Evolutionary conservation across 2,329 filamentous ascomycete species (phyloP).

Genomic region (Colletotrichum liaoningense): DNA sequence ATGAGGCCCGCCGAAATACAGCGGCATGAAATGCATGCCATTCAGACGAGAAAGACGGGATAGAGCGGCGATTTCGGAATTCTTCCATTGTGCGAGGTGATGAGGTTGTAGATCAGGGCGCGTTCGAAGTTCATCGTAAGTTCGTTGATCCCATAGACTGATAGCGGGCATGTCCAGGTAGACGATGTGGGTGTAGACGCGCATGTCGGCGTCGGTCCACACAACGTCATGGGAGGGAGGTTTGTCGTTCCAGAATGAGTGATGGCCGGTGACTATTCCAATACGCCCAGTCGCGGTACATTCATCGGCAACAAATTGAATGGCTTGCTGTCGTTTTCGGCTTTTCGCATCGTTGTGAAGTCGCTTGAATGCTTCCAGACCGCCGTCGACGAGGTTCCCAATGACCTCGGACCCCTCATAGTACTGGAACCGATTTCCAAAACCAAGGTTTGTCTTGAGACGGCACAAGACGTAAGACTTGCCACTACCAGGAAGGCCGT

Average conservation of each 20-base stretch:
- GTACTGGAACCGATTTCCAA: constrained; percentile 52
- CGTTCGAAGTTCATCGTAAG: constrained; percentile 48
- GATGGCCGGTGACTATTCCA: constrained; percentile 66
- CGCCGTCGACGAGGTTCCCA: constrained; percentile 52
- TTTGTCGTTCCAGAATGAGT: constrained; percentile 62
- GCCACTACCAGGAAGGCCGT: constrained; percentile 65
- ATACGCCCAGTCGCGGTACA: constrained; percentile 46
- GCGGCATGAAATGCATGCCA: constrained; percentile 57
- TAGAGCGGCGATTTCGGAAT: constrained; percentile 55
- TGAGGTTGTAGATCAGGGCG: constrained; percentile 46
- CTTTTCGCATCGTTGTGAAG: constrained; percentile 50
- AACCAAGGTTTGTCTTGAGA: constrained; percentile 49
- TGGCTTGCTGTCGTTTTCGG: constrained; percentile 55
- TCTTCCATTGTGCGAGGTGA: constrained; percentile 60
- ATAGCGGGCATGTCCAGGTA: constrained; percentile 60
- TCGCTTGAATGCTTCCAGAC: constrained; percentile 59
- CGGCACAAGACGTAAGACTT: constrained; percentile 59
- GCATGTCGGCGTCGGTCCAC: constrained; percentile 57
- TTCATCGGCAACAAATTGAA: constrained; percentile 53
- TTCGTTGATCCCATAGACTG: constrained; percentile 50
- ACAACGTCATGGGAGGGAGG: constrained; percentile 43
- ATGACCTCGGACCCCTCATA: constrained; percentile 66
- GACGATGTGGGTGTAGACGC: constrained; percentile 67
- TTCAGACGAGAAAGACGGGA: constrained; percentile 55
- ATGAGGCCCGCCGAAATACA: constrained; percentile 28